Conservation (phyloP, 148 eudicot species). For the Spergularia marina region DNA sequence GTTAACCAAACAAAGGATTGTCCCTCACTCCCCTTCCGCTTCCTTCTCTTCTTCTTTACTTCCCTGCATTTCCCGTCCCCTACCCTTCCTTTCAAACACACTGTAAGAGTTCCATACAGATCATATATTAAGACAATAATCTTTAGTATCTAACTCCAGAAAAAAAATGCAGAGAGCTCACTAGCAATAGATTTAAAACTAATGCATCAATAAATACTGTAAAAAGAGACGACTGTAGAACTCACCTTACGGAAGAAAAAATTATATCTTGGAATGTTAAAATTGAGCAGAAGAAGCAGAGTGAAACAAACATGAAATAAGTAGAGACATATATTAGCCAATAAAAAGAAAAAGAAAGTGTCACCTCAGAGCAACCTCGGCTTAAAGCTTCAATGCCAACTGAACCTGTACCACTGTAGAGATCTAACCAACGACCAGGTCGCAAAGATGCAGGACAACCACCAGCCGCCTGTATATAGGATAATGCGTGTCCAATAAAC, state of each 20-base stretch:
- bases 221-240: neutral
- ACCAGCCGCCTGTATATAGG: slow-evolving; percentile 63
- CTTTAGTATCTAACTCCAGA: neutral
- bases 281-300: neutral
- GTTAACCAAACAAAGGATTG: too few relatives aligned
- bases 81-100: too few relatives aligned
- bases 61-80: too few relatives aligned
- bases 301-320: neutral
- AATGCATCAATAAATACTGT: neutral
- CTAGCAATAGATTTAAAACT: neutral
- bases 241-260: neutral
- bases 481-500: slow-evolving; percentile 4
- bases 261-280: neutral
- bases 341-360: neutral
- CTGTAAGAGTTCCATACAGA: neutral
- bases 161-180: neutral
- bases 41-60: too few relatives aligned
- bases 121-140: neutral
- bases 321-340: neutral
- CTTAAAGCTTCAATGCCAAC: slow-evolving; percentile 97
- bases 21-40: too few relatives aligned
- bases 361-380: slow-evolving; percentile 89
- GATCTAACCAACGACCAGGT: slow-evolving; percentile 94
- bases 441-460: slow-evolving; percentile 80
- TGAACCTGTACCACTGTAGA: slow-evolving; percentile 94